phyloP scores from a whole-genome alignment of 2,329 filamentous ascomycete genomes.

The Aspergillus aculeatus region DNA sequence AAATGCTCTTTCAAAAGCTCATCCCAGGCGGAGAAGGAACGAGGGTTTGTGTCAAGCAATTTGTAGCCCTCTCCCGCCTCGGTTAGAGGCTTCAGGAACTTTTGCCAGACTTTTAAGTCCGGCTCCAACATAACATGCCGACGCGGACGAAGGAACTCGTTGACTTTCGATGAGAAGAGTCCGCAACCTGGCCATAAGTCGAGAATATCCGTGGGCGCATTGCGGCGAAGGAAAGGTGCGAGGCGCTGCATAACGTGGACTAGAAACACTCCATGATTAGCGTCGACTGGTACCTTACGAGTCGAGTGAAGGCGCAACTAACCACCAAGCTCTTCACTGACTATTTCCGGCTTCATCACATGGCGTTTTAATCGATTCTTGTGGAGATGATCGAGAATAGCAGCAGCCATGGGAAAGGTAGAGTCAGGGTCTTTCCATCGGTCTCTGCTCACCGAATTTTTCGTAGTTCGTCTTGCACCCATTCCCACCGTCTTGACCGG shows the following conservation, averaged over 20 bases:
- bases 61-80: constrained; percentile 48
- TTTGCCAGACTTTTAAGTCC: constrained; percentile 56
- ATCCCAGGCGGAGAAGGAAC: constrained; percentile 58
- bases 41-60: constrained; percentile 55
- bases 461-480: too few relatives aligned
- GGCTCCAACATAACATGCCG: constrained; percentile 82
- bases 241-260: constrained; percentile 71
- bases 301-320: constrained; percentile 10
- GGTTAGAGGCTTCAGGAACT: constrained; percentile 61
- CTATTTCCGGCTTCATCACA: constrained; percentile 22
- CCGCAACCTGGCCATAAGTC: constrained; percentile 82
- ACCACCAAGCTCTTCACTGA: constrained; percentile 38
- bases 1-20: constrained; percentile 42
- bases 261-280: constrained; percentile 18
- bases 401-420: constrained; percentile 24
- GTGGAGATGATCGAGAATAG: constrained; percentile 13
- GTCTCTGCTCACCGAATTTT: background rate
- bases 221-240: constrained; percentile 64
- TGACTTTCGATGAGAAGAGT: constrained; percentile 74
- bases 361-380: constrained; percentile 10
- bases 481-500: too few relatives aligned
- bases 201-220: constrained; percentile 78
- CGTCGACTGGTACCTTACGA: background rate
- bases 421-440: constrained; percentile 10
- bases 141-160: constrained; percentile 72